Evolutionary conservation across 257 asterid species (phyloP).

Genomic region (Fraxinus anomala): DNA sequence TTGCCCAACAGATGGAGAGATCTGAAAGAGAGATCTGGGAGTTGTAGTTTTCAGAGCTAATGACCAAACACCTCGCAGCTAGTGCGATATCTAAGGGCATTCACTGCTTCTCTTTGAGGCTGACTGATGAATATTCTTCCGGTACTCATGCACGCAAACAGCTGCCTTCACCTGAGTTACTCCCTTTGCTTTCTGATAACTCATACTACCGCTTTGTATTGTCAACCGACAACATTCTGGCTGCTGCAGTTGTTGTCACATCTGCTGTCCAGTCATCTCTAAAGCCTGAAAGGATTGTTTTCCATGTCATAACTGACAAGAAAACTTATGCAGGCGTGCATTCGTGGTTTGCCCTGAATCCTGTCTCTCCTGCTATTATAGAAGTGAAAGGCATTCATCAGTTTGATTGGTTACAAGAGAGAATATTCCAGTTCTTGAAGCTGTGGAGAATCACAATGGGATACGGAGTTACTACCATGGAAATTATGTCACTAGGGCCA

Average conservation of each 20-base stretch:
- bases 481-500: slow-evolving; percentile 51
- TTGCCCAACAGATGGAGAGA: slow-evolving; percentile 55
- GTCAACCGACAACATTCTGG: slow-evolving; percentile 54
- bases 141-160: slow-evolving; percentile 58
- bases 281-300: slow-evolving; percentile 49
- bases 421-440: slow-evolving; percentile 62
- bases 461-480: slow-evolving; percentile 58
- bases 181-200: slow-evolving; percentile 51
- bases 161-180: slow-evolving; percentile 58
- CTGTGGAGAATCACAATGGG: slow-evolving; percentile 50
- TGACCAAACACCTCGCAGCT: slow-evolving; percentile 53
- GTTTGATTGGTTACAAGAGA: slow-evolving; percentile 60
- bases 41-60: slow-evolving; percentile 46
- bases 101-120: slow-evolving; percentile 50
- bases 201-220: slow-evolving; percentile 45
- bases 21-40: slow-evolving; percentile 52
- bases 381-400: slow-evolving; percentile 62
- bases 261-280: slow-evolving; percentile 49
- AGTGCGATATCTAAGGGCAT: slow-evolving; percentile 54
- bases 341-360: slow-evolving; percentile 57
- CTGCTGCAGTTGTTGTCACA: slow-evolving; percentile 50
- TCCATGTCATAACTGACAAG: slow-evolving; percentile 59
- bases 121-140: slow-evolving; percentile 57
- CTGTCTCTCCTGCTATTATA: slow-evolving; percentile 46
- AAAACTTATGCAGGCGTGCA: slow-evolving; percentile 64